These are phyloP conservation scores for Clavispora carvajalis DNA, from an alignment of 805 yeast species.

Conservation along the genomic window DNA sequence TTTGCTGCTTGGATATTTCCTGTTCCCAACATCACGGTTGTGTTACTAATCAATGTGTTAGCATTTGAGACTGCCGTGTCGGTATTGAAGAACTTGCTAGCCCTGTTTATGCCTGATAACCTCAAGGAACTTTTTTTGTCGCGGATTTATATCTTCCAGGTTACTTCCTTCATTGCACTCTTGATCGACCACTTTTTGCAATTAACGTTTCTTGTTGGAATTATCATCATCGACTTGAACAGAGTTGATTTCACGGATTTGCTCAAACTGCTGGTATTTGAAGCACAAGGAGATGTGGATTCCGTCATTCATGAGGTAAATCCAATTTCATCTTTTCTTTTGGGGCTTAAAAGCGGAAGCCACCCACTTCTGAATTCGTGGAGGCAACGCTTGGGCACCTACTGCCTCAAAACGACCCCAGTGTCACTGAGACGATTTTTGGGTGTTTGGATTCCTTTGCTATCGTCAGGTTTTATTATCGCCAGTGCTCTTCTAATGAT, in stretches of 20 bases:
- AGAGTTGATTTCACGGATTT: conserved; percentile 58
- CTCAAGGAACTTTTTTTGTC: not conserved
- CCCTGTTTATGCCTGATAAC: not conserved
- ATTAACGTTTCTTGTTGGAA: conserved; percentile 58
- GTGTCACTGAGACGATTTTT: conserved; percentile 8
- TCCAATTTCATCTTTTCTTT: conserved; percentile 20
- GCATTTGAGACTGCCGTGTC: conserved; percentile 8
- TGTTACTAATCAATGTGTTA: conserved; percentile 16
- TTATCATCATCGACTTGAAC: conserved; percentile 62
- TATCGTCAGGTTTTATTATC: not conserved
- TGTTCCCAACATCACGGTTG: conserved; percentile 22
- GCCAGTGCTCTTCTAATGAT: not conserved
- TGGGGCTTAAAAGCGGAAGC: conserved; percentile 12
- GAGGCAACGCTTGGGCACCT: conserved; percentile 25
- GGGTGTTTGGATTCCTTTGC: conserved; percentile 7
- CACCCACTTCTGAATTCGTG: conserved; percentile 16
- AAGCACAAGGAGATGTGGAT: conserved; percentile 1
- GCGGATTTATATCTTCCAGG: not conserved
- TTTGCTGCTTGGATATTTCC: conserved; percentile 6
- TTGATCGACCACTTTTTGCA: conserved; percentile 57
- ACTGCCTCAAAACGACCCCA: conserved; percentile 9
- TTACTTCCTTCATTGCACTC: conserved; percentile 34
- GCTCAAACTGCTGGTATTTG: conserved; percentile 5
- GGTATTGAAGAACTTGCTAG: not conserved
- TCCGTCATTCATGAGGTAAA: conserved; percentile 26